Evolutionary conservation across 75 land plant species (phyloP).

Genomic region (Gnetum montanum): DNA sequence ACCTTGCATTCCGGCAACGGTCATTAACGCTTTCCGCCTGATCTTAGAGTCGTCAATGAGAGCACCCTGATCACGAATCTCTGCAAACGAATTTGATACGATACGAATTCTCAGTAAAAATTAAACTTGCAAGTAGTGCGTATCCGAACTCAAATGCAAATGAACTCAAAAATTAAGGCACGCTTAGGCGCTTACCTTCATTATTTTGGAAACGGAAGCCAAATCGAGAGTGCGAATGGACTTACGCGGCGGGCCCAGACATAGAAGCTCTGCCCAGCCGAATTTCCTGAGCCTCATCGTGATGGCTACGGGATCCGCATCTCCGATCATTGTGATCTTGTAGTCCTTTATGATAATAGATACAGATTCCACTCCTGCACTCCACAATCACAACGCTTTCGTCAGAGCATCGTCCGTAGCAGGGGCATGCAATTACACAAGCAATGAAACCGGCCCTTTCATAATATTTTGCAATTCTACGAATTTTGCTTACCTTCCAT

Average conservation of each 20-base stretch:
- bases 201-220: too few species aligned
- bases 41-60: background rate
- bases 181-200: too few species aligned
- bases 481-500: background rate
- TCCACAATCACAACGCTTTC: background rate
- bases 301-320: constrained; percentile 14
- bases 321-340: constrained; percentile 20
- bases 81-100: too few species aligned
- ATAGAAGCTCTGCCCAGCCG: constrained; percentile 11
- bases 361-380: constrained; percentile 13
- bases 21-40: background rate
- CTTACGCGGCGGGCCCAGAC: constrained; percentile 26
- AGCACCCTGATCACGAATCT: background rate
- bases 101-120: too few species aligned
- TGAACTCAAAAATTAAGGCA: too few species aligned
- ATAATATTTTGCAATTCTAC: background rate
- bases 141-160: too few species aligned
- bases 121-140: too few species aligned
- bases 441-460: too few species aligned
- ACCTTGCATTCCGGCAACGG: background rate
- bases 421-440: too few species aligned
- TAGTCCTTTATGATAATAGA: constrained; percentile 17
- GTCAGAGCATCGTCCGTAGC: background rate
- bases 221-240: too few species aligned
- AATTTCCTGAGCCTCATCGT: constrained; percentile 15